Evolutionary conservation across 164 flowering plant species (phyloP), one percentile per base, ranked within the genome.

Genomic region (Nymphaea colorata): DNA sequence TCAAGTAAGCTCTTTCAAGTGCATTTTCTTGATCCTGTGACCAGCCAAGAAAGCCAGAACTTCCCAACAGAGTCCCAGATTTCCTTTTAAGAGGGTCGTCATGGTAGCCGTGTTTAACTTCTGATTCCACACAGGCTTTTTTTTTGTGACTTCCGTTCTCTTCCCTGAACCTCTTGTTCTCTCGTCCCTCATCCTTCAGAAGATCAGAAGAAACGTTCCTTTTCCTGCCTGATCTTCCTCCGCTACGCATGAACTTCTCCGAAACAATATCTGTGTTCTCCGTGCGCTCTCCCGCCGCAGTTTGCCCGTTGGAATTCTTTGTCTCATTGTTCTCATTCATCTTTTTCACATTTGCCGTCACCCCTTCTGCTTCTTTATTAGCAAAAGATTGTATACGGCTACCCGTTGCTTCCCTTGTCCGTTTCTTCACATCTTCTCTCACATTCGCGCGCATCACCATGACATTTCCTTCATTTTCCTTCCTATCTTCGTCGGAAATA

Each of bases 1-100:
- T 59, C 68, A 86, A 74, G 78, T 87, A 94, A 77, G 97, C 95
- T 73, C 79, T 83, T 74, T 79, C 82, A 82, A 94, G 69, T 41
- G 90, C 89, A 62, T 62, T 45, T 70, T 88, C 95, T 76, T 91
- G 96, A 64, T 91, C 96, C 70, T 80, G 67, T 4, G 86, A 85
- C 98, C 98, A 94, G 55, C 83, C 90, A 11, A 43, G 68, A 67
- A 53, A 53, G 25, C n/a, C 72, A 41, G 41, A 62, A 62, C 66
- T 74, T 64, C 74, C 76, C 62, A 51, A 51, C 8, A 51, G 57
- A 51, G 10, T 51, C 14, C 57, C 57, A 51, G 57, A 51, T 10
- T 8, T 51, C 14, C 57, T 51, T 15, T 51, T 51, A 10, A 3
- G 57, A 4, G 14, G 8, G 12, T 51, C 57, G 12, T 51, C 57